Percentiles rank a stretch among this genome's conserved stretches.
Evolutionary conservation across 495 filamentous ascomycete species (phyloP).

Genomic region (Trichoderma virens): DNA sequence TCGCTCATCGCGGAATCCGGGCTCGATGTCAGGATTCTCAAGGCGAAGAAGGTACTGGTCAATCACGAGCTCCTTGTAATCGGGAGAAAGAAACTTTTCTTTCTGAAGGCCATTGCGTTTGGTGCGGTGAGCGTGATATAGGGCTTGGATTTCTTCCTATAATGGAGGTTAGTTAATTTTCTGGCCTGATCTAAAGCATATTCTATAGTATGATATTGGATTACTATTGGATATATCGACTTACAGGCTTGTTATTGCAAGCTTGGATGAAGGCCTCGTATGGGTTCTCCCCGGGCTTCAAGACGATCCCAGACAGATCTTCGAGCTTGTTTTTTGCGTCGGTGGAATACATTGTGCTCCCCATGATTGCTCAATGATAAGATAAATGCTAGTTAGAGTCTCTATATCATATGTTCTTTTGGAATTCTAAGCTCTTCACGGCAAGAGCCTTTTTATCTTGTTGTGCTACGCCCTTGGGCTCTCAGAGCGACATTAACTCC

Average conservation of each 20-base stretch:
- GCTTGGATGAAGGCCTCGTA: slow-evolving; percentile 66
- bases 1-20: slow-evolving; percentile 61
- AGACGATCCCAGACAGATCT: slow-evolving; percentile 46
- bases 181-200: no score
- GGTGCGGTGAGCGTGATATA: slow-evolving; percentile 65
- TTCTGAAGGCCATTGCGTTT: slow-evolving; percentile 65
- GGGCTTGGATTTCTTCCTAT: slow-evolving; percentile 51
- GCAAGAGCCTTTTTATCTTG: background rate
- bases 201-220: no score
- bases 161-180: no score
- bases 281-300: slow-evolving; percentile 52
- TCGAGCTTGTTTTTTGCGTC: slow-evolving; percentile 46
- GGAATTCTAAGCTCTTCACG: background rate
- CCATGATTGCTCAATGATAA: slow-evolving; percentile 20
- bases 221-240: slow-evolving; percentile 8
- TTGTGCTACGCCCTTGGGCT: background rate
- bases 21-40: slow-evolving; percentile 48
- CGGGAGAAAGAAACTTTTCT: slow-evolving; percentile 54
- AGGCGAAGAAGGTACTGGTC: slow-evolving; percentile 70
- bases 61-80: slow-evolving; percentile 63
- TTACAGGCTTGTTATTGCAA: slow-evolving; percentile 53
- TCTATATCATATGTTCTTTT: background rate
- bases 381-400: background rate
- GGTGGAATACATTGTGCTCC: slow-evolving; percentile 27
- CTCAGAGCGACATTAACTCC: background rate